phyloP scores from a whole-genome alignment of 1,284 basidiomycete genomes.

The Rhizopogon parksii region DNA sequence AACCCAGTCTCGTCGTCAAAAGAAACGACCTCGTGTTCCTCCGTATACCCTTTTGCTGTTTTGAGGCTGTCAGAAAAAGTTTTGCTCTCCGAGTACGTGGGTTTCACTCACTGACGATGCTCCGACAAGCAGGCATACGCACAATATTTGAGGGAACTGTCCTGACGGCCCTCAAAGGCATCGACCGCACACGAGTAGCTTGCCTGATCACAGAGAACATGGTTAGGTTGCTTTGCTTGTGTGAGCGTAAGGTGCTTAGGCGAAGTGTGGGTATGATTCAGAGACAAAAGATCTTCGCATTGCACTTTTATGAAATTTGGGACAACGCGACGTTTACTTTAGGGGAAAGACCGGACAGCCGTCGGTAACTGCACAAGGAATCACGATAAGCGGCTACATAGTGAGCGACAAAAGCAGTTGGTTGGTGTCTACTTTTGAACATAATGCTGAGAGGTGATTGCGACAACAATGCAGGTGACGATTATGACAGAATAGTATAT shows the following conservation, averaged over 20 bases:
- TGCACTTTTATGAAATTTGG: neutral
- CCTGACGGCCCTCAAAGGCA: slow-evolving; percentile 6
- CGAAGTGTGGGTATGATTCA: slow-evolving; percentile 5
- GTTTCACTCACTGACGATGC: slow-evolving; percentile 24
- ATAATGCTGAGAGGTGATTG: slow-evolving; percentile 20
- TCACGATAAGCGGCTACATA: neutral
- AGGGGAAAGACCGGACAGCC: neutral
- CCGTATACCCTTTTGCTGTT: slow-evolving; percentile 77
- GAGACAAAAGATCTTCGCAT: slow-evolving; percentile 1
- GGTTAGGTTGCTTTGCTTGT: neutral
- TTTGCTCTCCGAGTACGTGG: neutral
- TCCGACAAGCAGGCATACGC: slow-evolving; percentile 17
- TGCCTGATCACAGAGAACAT: slow-evolving; percentile 24
- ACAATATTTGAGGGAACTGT: neutral
- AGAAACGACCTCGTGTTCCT: slow-evolving; percentile 86
- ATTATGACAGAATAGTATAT: slow-evolving; percentile 20
- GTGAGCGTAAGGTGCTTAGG: neutral
- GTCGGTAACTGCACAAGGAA: neutral
- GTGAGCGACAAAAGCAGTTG: neutral
- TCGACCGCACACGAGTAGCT: slow-evolving; percentile 14
- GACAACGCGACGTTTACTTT: slow-evolving; percentile 7
- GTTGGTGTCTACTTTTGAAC: slow-evolving; percentile 7
- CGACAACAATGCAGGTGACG: slow-evolving; percentile 16
- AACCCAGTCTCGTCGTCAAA: slow-evolving; percentile 77
- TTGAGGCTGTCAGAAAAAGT: neutral